Evolutionary conservation across 2,329 filamentous ascomycete genomes (phyloP).

Genomic region (Coccinonectria pachysandricola): DNA sequence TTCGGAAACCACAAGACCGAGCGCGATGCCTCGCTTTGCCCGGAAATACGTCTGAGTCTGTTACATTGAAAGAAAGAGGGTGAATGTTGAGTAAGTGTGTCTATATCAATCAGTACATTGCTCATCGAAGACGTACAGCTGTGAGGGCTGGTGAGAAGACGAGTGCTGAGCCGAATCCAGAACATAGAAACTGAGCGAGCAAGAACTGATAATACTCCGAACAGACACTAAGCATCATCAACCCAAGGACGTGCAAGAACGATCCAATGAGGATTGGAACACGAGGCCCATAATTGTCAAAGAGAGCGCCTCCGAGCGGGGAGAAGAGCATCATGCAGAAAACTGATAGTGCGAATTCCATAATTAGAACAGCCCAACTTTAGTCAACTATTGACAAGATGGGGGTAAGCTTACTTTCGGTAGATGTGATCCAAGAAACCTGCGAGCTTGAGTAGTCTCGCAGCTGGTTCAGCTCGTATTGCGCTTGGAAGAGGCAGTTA

Average conservation of each 20-base stretch:
- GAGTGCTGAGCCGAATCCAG: slow-evolving; percentile 8
- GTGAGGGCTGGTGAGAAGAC: slow-evolving; percentile 9
- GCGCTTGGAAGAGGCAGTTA: slow-evolving; percentile 36
- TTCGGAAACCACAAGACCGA: slow-evolving; percentile 48
- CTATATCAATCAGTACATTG: background rate
- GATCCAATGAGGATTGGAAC: slow-evolving; percentile 37
- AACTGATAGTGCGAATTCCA: slow-evolving; percentile 4
- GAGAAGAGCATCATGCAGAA: slow-evolving; percentile 24
- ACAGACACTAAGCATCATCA: slow-evolving; percentile 47
- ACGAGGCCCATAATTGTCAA: slow-evolving; percentile 48
- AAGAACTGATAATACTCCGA: slow-evolving; percentile 22
- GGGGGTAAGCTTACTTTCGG: slow-evolving; percentile 22
- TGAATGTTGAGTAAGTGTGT: background rate
- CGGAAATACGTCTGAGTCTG: slow-evolving; percentile 11
- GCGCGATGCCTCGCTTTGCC: slow-evolving; percentile 40
- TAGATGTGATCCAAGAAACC: slow-evolving; percentile 40
- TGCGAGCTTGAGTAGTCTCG: slow-evolving; percentile 31
- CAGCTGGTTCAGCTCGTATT: slow-evolving; percentile 35
- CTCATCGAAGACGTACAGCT: slow-evolving; percentile 4
- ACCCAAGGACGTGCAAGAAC: slow-evolving; percentile 41
- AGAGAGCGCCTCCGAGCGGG: slow-evolving; percentile 27
- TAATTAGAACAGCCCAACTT: background rate
- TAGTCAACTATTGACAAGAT: too few relatives aligned
- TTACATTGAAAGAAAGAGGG: background rate
- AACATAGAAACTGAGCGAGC: slow-evolving; percentile 13